phyloP scores from a whole-genome alignment of 2,329 filamentous ascomycete species.

The Aspergillaceae sp. region DNA sequence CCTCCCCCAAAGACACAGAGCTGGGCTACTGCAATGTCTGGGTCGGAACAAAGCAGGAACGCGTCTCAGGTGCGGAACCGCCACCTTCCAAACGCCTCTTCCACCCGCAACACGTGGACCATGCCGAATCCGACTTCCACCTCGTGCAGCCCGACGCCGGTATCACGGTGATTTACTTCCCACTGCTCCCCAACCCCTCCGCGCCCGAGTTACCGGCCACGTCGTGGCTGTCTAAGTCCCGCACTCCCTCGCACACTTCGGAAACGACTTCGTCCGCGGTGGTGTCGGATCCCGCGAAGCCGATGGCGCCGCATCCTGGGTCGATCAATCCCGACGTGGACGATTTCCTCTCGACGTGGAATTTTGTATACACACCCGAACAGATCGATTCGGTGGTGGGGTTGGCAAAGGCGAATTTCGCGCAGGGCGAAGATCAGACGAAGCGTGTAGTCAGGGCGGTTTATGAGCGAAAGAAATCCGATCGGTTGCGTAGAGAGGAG shows the following conservation, averaged over 20 bases:
- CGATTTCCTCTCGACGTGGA: constrained; percentile 94
- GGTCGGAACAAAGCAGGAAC: constrained; percentile 78
- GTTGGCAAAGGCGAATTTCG: constrained; percentile 78
- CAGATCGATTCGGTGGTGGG: constrained; percentile 79
- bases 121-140: constrained; percentile 56
- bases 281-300: constrained; percentile 11
- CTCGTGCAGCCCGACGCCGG: constrained; percentile 71
- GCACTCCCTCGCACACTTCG: constrained; percentile 14
- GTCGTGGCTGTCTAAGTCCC: constrained; percentile 16
- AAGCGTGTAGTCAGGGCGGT: constrained; percentile 73
- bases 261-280: constrained; percentile 8
- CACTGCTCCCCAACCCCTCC: constrained; percentile 67
- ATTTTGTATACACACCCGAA: constrained; percentile 88
- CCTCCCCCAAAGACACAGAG: constrained; percentile 37
- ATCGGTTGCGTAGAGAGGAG: constrained; percentile 25
- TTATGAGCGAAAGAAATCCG: constrained; percentile 79
- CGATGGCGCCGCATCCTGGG: constrained; percentile 46
- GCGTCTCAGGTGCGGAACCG: constrained; percentile 47
- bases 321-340: constrained; percentile 69
- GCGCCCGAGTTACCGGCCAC: constrained; percentile 23
- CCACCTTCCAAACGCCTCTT: constrained; percentile 44
- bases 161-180: constrained; percentile 83
- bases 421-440: constrained; percentile 70
- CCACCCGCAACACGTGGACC: constrained; percentile 43
- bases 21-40: constrained; percentile 90